Conservation (phyloP, 179 eudicot species). For the Nepenthes alata region DNA sequence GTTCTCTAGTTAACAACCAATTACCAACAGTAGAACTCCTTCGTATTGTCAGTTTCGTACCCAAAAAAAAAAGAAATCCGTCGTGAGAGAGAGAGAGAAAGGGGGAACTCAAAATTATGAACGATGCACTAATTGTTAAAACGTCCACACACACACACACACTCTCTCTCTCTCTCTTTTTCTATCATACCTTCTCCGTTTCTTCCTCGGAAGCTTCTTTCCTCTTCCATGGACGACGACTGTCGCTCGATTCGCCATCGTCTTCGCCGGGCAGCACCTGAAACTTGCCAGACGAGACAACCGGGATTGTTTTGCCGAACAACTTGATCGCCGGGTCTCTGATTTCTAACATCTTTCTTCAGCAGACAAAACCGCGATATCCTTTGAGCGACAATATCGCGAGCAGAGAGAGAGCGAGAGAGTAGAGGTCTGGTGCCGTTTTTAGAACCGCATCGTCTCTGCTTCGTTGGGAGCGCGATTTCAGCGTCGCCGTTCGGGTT, state of each 20-base stretch:
- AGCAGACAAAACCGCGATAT: neutral
- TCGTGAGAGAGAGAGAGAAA: no score
- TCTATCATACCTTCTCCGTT: constrained; percentile 29
- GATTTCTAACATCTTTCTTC: constrained; percentile 17
- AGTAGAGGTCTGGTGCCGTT: neutral
- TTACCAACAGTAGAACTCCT: no score
- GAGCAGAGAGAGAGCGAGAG: neutral
- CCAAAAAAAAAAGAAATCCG: neutral
- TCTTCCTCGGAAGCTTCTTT: constrained; percentile 12
- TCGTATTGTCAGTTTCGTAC: no score
- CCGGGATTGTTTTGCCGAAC: constrained; percentile 54
- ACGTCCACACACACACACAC: no score
- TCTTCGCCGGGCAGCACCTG: constrained; percentile 8
- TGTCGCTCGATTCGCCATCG: constrained; percentile 7
- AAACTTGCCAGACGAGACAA: constrained; percentile 14
- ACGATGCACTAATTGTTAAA: no score
- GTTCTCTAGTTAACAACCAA: no score
- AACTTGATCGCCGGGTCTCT: constrained; percentile 55
- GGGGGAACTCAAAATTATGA: no score
- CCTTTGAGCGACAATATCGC: neutral
- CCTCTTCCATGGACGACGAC: constrained; percentile 2
- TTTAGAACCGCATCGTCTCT: neutral
- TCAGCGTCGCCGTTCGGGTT: constrained; percentile 25
- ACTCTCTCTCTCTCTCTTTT: neutral
- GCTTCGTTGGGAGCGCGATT: constrained; percentile 15